phyloP scores from a whole-genome alignment of 345 rosid genomes.

The Raphanus raphanistrum region DNA sequence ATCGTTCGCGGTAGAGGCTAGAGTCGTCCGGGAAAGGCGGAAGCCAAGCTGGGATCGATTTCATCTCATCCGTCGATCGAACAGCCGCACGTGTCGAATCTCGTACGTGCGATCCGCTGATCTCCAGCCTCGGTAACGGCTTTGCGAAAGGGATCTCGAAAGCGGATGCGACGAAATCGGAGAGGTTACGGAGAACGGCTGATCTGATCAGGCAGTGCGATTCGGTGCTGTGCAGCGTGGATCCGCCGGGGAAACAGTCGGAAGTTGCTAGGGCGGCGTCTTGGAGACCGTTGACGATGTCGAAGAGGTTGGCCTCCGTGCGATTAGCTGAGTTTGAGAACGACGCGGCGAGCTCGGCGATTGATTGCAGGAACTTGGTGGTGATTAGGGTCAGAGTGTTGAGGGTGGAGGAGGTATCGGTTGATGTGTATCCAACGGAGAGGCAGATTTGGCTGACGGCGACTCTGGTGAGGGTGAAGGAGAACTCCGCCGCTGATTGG shows the following conservation, averaged over 20 bases:
- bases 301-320: slow-evolving; percentile 52
- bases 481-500: slow-evolving; percentile 34
- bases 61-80: slow-evolving; percentile 4
- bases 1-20: slow-evolving; percentile 11
- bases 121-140: slow-evolving; percentile 41
- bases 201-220: slow-evolving; percentile 38
- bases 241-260: slow-evolving; percentile 51
- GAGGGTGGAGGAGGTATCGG: slow-evolving; percentile 50
- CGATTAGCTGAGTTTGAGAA: slow-evolving; percentile 50
- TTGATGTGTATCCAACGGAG: slow-evolving; percentile 49
- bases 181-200: slow-evolving; percentile 36
- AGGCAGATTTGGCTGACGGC: slow-evolving; percentile 65
- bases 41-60: slow-evolving; percentile 31
- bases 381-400: slow-evolving; percentile 50
- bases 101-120: neutral
- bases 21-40: slow-evolving; percentile 36
- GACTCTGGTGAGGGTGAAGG: slow-evolving; percentile 44
- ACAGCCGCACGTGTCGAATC: neutral
- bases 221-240: slow-evolving; percentile 32
- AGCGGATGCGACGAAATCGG: slow-evolving; percentile 38
- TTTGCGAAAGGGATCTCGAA: slow-evolving; percentile 63
- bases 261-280: slow-evolving; percentile 37
- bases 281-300: slow-evolving; percentile 50
- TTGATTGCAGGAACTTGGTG: slow-evolving; percentile 42
- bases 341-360: slow-evolving; percentile 45